Evolutionary conservation across 2,329 filamentous ascomycete species (phyloP), one percentile per base, ranked within the genome.

Genomic region (Capronia coronata): DNA sequence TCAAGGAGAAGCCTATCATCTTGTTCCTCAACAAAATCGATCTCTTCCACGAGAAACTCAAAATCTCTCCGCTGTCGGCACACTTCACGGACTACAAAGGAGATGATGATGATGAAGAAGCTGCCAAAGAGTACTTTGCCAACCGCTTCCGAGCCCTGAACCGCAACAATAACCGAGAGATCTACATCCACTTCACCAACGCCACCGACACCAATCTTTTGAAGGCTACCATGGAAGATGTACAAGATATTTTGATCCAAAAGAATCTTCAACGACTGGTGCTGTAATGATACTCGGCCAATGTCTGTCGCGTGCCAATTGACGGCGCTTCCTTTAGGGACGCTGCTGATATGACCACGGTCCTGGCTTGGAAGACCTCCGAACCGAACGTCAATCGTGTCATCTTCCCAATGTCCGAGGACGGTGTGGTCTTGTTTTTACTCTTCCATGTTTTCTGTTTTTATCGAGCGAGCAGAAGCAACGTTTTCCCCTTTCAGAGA

Each of bases 1-100:
- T 91, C 70, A 81, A 82, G 61, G 83, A 84, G 59, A 88, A 86
- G 34, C 82, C 86, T 1, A 82, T 90, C 52, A 90, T 91, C 58
- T 77, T 91, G 44, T 91, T 91, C 71, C 75, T 91, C 52, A 91
- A 90, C 75, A 91, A 91, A 73, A 89, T 90, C 72, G 86, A 91
- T 67, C 74, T 90, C 10, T 91, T 91, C 75, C 84, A 80, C 65
- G 80, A 83, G 62, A 91, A 91, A 71, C 74, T 91, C 29, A 68
- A 75, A 2, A 73, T 77, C 49, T 87, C 82, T 56, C 83, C 86
- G 2, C 84, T 91, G 58, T 80, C 79, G 50, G 78, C 81, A 47
- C 82, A 87, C 52, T 90, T 90, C 69, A 84, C 84, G 35, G 86
- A 91, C 63, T 91, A 87, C 71, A 78, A 79, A 55, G 86, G 86